Conservation (phyloP, 257 asterid genomes). For the Solanum microdontum region DNA sequence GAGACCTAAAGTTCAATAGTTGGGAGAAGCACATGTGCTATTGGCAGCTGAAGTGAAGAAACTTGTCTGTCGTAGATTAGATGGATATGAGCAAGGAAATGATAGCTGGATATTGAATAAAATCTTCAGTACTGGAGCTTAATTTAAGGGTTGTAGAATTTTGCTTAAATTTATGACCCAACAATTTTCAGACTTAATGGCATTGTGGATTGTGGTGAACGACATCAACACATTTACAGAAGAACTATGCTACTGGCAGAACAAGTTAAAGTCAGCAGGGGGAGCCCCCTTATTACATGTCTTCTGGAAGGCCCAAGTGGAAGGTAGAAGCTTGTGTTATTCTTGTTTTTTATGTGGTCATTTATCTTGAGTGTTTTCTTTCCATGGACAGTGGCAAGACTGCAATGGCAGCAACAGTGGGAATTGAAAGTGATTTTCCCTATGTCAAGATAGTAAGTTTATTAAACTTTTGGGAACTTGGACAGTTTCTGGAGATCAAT, state of each 20-base stretch:
- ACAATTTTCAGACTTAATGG: slow-evolving; percentile 61
- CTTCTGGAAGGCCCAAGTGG: slow-evolving; percentile 99
- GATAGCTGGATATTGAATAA: background rate
- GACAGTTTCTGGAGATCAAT: background rate
- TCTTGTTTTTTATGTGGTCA: background rate
- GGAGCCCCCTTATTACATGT: slow-evolving; percentile 87
- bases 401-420: slow-evolving; percentile 93
- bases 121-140: background rate
- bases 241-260: slow-evolving; percentile 81
- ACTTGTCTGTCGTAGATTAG: background rate
- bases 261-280: slow-evolving; percentile 80
- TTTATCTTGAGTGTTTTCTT: background rate
- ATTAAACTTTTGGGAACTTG: background rate
- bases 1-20: background rate
- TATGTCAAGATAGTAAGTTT: slow-evolving; percentile 89
- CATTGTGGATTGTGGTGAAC: slow-evolving; percentile 70
- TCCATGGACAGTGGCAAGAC: slow-evolving; percentile 79
- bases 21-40: background rate
- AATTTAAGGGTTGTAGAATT: background rate
- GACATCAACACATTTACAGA: slow-evolving; percentile 66
- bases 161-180: background rate
- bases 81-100: background rate
- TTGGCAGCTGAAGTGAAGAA: background rate
- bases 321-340: slow-evolving; percentile 42
- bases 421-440: slow-evolving; percentile 88